Evolutionary conservation across 768 basidiomycete genomes (phyloP), one percentile per base, ranked within the genome.

Genomic region (Suillus lakei): DNA sequence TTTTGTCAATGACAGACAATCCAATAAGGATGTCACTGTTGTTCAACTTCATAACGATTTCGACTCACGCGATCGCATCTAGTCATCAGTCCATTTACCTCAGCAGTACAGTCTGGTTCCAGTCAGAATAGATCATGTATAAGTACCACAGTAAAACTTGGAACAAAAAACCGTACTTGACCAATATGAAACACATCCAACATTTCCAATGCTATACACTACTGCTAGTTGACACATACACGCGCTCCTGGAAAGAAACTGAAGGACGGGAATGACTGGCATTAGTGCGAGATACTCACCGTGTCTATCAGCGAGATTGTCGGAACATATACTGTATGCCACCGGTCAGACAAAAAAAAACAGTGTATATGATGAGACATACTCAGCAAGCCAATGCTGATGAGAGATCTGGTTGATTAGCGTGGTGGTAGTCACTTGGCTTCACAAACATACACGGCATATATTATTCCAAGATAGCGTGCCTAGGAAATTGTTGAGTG

Each of bases 381-480:
- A 36, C 55, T 15, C 34, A 56, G 23, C 34, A 56, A 23, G 13
- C 34, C 34, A 15, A 34, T 36, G 34, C 55, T 56, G n/a, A 56
- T 54, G 9, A 9, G 15, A 36, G 21, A 34, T n/a, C 16, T 16
- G 36, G 13, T 23, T 8, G 4, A 56, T 56, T 36, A 56, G 32
- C 34, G 16, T 15, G 38, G 7, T 6, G 8, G 4, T n/a, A 8
- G 38, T 9, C 9, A 16, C 15, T 36, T 56, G 16, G 55, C 15
- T n/a, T 23, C 16, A n/a, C 8, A 16, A 56, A 56, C 36, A 38
- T 56, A 56, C 55, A 12, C n/a, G 6, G n/a, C n/a, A 8, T 56
- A 56, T 16, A 36, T 15, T 36, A 56, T 38, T 56, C 55, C 55
- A 56, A 56, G 55, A 15, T 56, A 56, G 34, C 55, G 55, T 4